phyloP scores from a whole-genome alignment of 2,329 filamentous ascomycete genomes.

The Zymoseptoria pseudotritici region DNA sequence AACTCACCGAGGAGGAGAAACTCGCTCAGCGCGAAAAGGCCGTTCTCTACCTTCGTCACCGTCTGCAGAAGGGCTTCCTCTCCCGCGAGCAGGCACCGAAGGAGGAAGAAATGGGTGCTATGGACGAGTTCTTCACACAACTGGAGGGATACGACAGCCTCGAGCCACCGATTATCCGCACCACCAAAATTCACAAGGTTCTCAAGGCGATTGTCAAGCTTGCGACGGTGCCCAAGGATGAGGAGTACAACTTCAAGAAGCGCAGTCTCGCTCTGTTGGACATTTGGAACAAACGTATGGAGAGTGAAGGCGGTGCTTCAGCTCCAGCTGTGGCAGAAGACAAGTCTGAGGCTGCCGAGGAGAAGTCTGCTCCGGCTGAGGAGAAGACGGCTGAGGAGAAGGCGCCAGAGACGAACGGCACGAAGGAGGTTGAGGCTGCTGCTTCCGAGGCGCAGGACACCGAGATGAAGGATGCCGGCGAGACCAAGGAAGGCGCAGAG shows the following conservation, averaged over 20 bases:
- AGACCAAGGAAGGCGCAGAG: conserved; percentile 11
- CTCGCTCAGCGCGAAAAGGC: conserved; percentile 53
- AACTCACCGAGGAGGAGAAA: conserved; percentile 48
- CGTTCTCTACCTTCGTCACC: conserved; percentile 89
- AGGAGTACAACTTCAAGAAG: conserved; percentile 81
- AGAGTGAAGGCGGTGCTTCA: conserved; percentile 22
- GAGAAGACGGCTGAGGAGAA: conserved; percentile 17
- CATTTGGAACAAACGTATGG: conserved; percentile 78
- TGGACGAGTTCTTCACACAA: conserved; percentile 71
- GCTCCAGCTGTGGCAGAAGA: conserved; percentile 33
- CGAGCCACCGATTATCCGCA: conserved; percentile 79
- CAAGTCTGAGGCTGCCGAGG: conserved; percentile 16
- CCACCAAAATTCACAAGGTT: conserved; percentile 98
- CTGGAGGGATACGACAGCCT: conserved; percentile 75
- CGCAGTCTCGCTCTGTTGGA: conserved; percentile 73
- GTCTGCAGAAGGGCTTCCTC: conserved; percentile 88
- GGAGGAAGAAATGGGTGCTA: conserved; percentile 71
- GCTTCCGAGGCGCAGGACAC: conserved; percentile 14
- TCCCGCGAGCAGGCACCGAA: conserved; percentile 78
- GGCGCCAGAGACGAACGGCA: conserved; percentile 23
- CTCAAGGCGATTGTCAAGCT: conserved; percentile 91
- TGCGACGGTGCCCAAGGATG: conserved; percentile 74
- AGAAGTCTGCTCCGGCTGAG: too few relatives aligned
- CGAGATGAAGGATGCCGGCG: conserved; percentile 20
- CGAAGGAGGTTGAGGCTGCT: conserved; percentile 19